Conservation (phyloP, 108 stramenopile species). For the Mayamaea pseudoterrestris region DNA sequence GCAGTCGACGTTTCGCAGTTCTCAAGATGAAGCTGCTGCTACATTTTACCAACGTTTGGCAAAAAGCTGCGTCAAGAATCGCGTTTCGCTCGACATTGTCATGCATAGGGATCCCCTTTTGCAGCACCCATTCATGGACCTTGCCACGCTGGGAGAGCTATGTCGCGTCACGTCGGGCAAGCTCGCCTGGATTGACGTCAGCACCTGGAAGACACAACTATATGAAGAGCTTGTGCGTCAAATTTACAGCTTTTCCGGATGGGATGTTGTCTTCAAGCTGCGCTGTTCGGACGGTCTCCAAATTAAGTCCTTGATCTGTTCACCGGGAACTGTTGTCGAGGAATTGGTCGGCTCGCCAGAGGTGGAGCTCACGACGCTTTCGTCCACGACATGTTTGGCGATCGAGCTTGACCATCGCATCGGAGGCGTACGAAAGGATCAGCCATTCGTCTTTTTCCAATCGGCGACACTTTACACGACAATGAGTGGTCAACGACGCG, state of each 20-base stretch:
- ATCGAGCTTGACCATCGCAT: slow-evolving; percentile 61
- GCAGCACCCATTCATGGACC: slow-evolving; percentile 45
- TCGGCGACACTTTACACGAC: slow-evolving; percentile 70
- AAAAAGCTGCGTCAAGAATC: slow-evolving; percentile 26
- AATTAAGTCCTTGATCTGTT: slow-evolving; percentile 32
- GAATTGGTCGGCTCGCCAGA: slow-evolving; percentile 37
- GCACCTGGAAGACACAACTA: slow-evolving; percentile 32
- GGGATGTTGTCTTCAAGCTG: slow-evolving; percentile 73
- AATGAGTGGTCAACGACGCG: slow-evolving; percentile 46
- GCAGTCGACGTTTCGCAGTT: neutral
- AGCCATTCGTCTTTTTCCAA: slow-evolving; percentile 53
- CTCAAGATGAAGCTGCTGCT: slow-evolving; percentile 20
- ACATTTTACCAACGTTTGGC: slow-evolving; percentile 45
- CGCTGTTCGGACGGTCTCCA: slow-evolving; percentile 61
- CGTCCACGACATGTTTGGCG: slow-evolving; percentile 54
- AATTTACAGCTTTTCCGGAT: slow-evolving; percentile 12
- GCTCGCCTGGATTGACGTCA: slow-evolving; percentile 39
- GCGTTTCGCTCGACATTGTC: slow-evolving; percentile 58
- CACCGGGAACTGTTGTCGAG: slow-evolving; percentile 14
- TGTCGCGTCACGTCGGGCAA: slow-evolving; percentile 58
- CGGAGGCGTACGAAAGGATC: slow-evolving; percentile 40
- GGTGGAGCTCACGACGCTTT: slow-evolving; percentile 44
- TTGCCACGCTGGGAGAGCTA: slow-evolving; percentile 58
- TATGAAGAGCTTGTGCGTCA: slow-evolving; percentile 33
- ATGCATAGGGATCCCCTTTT: slow-evolving; percentile 34